Evolutionary conservation across 1,284 basidiomycete genomes (phyloP).

Genomic region (Paramarasmius palmivorus): DNA sequence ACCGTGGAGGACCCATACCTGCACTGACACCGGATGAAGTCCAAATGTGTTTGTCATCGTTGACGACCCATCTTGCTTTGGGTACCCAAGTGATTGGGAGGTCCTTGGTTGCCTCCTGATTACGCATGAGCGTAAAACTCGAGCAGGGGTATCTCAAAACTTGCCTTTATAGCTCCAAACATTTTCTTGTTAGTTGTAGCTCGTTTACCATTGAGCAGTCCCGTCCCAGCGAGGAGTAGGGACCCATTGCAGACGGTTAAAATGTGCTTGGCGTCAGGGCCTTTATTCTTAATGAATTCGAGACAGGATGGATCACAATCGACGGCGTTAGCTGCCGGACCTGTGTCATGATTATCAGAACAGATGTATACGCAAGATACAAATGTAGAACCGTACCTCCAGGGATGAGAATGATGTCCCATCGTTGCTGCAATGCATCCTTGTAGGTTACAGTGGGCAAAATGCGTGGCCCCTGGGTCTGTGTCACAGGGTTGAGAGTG

Average conservation of each 20-base stretch:
- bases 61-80: constrained; percentile 37
- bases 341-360: too few species aligned
- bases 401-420: constrained; percentile 25
- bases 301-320: constrained; percentile 11
- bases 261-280: constrained; percentile 21
- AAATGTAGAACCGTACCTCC: constrained; percentile 17
- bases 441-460: constrained; percentile 20
- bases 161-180: constrained; percentile 11
- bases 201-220: constrained; percentile 22
- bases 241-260: constrained; percentile 27
- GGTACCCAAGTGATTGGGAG: constrained; percentile 29
- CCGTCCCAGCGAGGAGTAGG: constrained; percentile 23
- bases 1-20: constrained; percentile 19
- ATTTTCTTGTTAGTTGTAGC: constrained; percentile 26
- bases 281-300: constrained; percentile 21
- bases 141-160: too few species aligned
- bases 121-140: too few species aligned
- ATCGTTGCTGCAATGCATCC: constrained; percentile 14
- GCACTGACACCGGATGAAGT: constrained; percentile 38
- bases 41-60: constrained; percentile 34
- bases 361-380: too few species aligned
- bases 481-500: constrained; percentile 18
- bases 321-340: too few species aligned
- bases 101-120: constrained; percentile 19
- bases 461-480: constrained; percentile 18